These are phyloP conservation scores for Terfezia boudieri DNA, from an alignment of 495 filamentous ascomycete genomes.

Conservation along the genomic window DNA sequence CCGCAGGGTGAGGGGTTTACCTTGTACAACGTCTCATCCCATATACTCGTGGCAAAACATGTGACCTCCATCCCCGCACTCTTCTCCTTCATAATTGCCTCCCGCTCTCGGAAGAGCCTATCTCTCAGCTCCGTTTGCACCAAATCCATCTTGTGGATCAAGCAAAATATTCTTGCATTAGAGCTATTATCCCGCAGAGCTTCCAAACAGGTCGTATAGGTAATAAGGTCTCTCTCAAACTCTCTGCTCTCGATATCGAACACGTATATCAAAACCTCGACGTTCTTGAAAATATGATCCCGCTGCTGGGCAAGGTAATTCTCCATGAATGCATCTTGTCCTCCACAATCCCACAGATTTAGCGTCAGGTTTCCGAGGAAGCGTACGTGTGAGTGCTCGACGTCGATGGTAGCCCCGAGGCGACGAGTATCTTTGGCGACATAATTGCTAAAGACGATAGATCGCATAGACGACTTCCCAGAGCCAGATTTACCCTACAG, in stretches of 20 bases:
- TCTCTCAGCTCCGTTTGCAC: conserved; percentile 57
- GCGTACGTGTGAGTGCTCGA: conserved; percentile 92
- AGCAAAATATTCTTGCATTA: conserved; percentile 63
- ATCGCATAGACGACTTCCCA: conserved; percentile 98
- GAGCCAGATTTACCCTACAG: conserved; percentile 73
- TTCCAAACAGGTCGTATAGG: conserved; percentile 64
- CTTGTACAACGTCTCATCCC: conserved; percentile 96
- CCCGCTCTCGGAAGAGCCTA: conserved; percentile 59
- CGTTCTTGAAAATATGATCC: conserved; percentile 83
- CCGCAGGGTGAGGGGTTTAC: neutral
- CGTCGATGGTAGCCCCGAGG: conserved; percentile 92
- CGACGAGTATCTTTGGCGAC: conserved; percentile 87
- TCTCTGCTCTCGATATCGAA: conserved; percentile 95
- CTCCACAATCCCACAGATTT: conserved; percentile 96
- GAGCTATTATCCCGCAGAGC: conserved; percentile 71
- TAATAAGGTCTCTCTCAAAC: conserved; percentile 71
- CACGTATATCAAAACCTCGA: conserved; percentile 95
- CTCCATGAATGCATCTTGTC: conserved; percentile 97
- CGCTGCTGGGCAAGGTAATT: conserved; percentile 89
- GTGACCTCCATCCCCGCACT: conserved; percentile 44
- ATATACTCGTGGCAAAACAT: conserved; percentile 83
- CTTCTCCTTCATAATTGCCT: conserved; percentile 45
- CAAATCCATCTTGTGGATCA: conserved; percentile 98
- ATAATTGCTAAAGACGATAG: conserved; percentile 96
- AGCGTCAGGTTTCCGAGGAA: conserved; percentile 93